These are phyloP conservation scores for Luffa acutangula DNA, from an alignment of 306 rosid genomes.

Conservation along the genomic window DNA sequence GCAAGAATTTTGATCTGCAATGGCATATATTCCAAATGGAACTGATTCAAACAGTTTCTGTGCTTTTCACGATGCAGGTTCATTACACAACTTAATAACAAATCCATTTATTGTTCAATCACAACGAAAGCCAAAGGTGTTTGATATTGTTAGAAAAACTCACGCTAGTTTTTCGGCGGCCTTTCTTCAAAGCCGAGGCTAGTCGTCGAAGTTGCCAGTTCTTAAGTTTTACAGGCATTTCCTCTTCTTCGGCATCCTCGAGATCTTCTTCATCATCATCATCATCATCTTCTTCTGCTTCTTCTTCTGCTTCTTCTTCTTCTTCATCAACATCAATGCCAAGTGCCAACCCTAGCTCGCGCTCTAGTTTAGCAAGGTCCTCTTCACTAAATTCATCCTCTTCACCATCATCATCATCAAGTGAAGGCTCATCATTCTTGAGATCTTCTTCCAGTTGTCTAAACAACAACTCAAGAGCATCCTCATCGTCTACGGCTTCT, in stretches of 20 bases:
- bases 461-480: conserved; percentile 71
- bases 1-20: neutral
- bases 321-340: conserved; percentile 28
- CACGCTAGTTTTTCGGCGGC: conserved; percentile 81
- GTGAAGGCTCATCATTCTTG: conserved; percentile 41
- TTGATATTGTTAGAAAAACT: conserved; percentile 8
- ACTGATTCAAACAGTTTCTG: neutral
- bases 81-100: neutral
- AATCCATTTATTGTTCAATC: neutral
- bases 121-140: neutral
- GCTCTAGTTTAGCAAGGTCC: conserved; percentile 48
- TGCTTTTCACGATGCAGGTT: neutral
- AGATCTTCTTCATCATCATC: conserved; percentile 10
- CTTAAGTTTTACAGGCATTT: conserved; percentile 36
- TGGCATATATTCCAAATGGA: neutral
- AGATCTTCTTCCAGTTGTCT: conserved; percentile 75
- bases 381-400: conserved; percentile 50
- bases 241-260: conserved; percentile 17
- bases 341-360: conserved; percentile 42
- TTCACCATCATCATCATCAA: conserved; percentile 23
- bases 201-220: conserved; percentile 74
- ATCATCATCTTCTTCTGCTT: conserved; percentile 13
- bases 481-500: conserved; percentile 22
- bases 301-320: conserved; percentile 1
- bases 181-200: conserved; percentile 66